Base-by-base conservation (phyloP, 1,284 basidiomycete species). In the Puccinia polysora region DNA sequence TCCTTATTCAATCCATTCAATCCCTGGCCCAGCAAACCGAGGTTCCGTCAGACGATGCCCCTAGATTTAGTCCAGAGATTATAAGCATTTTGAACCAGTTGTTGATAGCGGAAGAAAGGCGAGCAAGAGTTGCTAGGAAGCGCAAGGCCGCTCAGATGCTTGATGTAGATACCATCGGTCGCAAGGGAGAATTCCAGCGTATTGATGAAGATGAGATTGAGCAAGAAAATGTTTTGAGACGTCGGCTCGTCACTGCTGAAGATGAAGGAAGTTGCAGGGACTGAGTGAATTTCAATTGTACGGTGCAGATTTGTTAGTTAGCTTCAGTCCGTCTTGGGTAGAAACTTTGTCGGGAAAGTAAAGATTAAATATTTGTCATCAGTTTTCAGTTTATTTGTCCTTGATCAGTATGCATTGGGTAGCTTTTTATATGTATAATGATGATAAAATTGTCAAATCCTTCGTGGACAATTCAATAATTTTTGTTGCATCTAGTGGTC, bases 191-290 rank as follows among this genome's bases (percentile, higher is more conserved):
- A 49, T 63, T 49, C 18, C 1, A 43, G 6, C 47, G 43, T 30
- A 12, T 8, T n/a, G 60, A 63, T 63, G 60, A 63, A 32, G 60
- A 63, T 20, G 60, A 63, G 2, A 12, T 49, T 20, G 40, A 49
- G 2, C 43, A 47, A 34, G 60, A 63, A 63, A 63, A 63, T 63
- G 25, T 63, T 6, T 30, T 63, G 4, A 47, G 40, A 3, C 25
- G 20, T 32, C 60, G 60, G 18, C 18, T 63, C 43, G 60, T 63
- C 14, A 49, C 60, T 12, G 28, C 23, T 5, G 45, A 32, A n/a
- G 60, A 63, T 28, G 60, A 63, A 63, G 60, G 60, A 28, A 63
- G 60, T 15, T 49, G 43, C 40, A 49, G 40, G n/a, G 60, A 63
- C 28, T 63, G 20, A 25, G 34, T 10, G 40, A 45, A 45, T 45